Evolutionary conservation across 2,329 filamentous ascomycete genomes (phyloP), one percentile per base, ranked within the genome.

Genomic region (Acephala macrosclerotiorum): DNA sequence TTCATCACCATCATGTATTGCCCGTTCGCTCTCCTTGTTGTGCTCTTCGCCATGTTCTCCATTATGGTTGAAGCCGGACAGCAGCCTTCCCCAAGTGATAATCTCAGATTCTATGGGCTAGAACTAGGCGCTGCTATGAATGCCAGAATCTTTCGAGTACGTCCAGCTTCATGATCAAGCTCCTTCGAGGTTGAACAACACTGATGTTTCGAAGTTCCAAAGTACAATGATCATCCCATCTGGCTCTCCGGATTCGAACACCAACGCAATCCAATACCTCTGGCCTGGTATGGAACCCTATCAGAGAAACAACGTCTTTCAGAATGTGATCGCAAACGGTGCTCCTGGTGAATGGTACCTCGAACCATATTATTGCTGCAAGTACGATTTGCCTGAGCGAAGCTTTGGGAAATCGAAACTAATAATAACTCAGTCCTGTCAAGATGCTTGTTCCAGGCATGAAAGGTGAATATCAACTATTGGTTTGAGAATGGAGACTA

Each of bases 211-310:
- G 14, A 36, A 68, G 64, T 71, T 70, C 51, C 65, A 71, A 61
- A 70, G 65, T 53, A 70, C 70, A 8, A 29, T 70, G 8, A 64
- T 70, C 16, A 65, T 71, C 35, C 70, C 70, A 2, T 1, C 51
- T 1, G 14, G 58, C 7, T 55, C 68, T 20, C 66, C 68, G 4
- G 60, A 67, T 26, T 22, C 25, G 20, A 56, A 16, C 79, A 0
- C 83, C 82, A 0, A 83, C 80, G 5, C 16, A 75, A 16, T 86
- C 80, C 67, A 87, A 86, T 63, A 81, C 80, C 63, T 84, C 80
- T 0, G 85, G 85, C 0, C 87, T 71, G 26, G 85, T 81, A 29
- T 72, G 14, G 63, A 70, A 25, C 53, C 61, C 8, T 20, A n/a
- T 35, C 25, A 36, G 6, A 58, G 49, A 26, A 45, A 64, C 9